Percentiles rank a stretch among this genome's conserved stretches.
These are phyloP conservation scores for Nowakowskiella sp. DNA, from an alignment of 192 early-diverging fungal genomes.

Conservation along the genomic window DNA sequence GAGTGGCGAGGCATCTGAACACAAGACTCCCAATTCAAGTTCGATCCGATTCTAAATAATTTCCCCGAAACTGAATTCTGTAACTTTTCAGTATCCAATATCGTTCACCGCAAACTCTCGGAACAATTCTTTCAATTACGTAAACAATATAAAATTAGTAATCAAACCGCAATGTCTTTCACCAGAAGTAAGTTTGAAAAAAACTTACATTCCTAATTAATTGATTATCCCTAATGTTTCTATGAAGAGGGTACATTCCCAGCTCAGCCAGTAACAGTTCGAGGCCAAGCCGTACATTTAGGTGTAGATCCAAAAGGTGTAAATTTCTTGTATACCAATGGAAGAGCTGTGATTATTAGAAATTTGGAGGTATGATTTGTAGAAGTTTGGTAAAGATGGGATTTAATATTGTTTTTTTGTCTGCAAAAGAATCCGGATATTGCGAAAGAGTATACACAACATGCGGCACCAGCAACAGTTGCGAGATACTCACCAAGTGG, in stretches of 20 bases:
- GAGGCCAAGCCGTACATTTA: conserved; percentile 75
- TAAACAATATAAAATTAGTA: neutral
- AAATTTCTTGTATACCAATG: conserved; percentile 83
- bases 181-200: neutral
- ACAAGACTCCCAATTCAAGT: no score
- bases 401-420: conserved; percentile 3
- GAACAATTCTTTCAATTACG: no score
- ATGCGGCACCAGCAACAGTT: conserved; percentile 67
- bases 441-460: conserved; percentile 76
- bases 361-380: conserved; percentile 54
- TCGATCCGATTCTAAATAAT: no score
- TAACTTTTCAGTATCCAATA: no score
- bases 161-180: neutral
- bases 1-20: no score
- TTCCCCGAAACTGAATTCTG: no score
- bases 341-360: conserved; percentile 78
- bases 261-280: conserved; percentile 63
- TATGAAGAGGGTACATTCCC: conserved; percentile 57
- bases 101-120: no score
- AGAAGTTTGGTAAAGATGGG: neutral
- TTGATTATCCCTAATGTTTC: conserved; percentile 8
- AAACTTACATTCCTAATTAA: conserved; percentile 5
- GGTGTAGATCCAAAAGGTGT: conserved; percentile 75
- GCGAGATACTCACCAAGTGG: conserved; percentile 87
- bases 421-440: conserved; percentile 59